These are phyloP conservation scores for Lepiota venenata DNA, from an alignment of 768 basidiomycete species.

Conservation along the genomic window DNA sequence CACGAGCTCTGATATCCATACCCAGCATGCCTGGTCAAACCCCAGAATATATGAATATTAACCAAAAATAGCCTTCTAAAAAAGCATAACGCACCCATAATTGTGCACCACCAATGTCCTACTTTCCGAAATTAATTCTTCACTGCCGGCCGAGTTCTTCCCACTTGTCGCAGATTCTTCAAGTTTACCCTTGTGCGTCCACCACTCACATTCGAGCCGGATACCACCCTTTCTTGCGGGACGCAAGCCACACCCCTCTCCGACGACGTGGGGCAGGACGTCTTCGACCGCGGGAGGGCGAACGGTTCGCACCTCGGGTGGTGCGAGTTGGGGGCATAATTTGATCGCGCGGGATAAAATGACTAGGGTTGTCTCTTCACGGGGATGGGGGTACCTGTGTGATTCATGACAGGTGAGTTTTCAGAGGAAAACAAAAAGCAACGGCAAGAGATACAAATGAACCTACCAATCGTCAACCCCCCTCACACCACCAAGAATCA, in stretches of 20 bases:
- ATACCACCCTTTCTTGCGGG: slow-evolving; percentile 63
- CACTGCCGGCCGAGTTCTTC: slow-evolving; percentile 16
- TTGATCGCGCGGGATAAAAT: slow-evolving; percentile 53
- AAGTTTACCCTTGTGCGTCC: slow-evolving; percentile 1
- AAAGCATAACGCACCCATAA: slow-evolving; percentile 26
- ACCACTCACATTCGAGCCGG: slow-evolving; percentile 48
- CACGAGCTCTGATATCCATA: slow-evolving; percentile 20
- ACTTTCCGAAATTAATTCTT: slow-evolving; percentile 8
- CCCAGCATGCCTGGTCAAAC: slow-evolving; percentile 18
- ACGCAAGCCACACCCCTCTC: slow-evolving; percentile 48
- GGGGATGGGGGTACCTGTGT: slow-evolving; percentile 60
- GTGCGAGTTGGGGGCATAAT: slow-evolving; percentile 54
- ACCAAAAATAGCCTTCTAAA: too few relatives aligned
- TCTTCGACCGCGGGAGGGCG: slow-evolving; percentile 50
- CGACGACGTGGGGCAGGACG: slow-evolving; percentile 43
- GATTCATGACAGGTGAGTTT: too few relatives aligned
- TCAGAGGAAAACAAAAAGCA: not conserved
- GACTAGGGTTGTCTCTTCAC: slow-evolving; percentile 56
- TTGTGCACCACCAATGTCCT: slow-evolving; percentile 26
- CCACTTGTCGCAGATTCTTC: slow-evolving; percentile 21
- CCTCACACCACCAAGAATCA: slow-evolving; percentile 63
- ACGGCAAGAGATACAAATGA: not conserved
- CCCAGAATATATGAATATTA: too few relatives aligned
- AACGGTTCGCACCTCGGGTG: slow-evolving; percentile 44
- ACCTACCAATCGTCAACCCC: slow-evolving; percentile 57